These are phyloP conservation scores for Micractinium sp. DNA, from an alignment of 139 green algal species.

Conservation along the genomic window DNA sequence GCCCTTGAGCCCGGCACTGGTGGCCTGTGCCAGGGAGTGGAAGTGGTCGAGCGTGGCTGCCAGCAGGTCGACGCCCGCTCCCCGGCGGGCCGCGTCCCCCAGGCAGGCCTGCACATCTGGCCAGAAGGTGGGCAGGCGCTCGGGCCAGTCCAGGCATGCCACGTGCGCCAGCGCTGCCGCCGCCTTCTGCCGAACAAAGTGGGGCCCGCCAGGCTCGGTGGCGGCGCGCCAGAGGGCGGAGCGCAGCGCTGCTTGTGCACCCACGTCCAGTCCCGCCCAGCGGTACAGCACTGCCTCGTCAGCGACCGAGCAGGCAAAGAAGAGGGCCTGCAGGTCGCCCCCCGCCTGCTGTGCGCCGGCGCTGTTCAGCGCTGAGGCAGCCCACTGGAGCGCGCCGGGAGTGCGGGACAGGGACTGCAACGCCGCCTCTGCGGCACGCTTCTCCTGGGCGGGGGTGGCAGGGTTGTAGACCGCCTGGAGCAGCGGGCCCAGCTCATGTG, in stretches of 20 bases:
- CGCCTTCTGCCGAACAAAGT: slow-evolving; percentile 29
- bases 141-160: not conserved
- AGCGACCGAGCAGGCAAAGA: slow-evolving; percentile 4
- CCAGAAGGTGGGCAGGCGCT: slow-evolving; percentile 13
- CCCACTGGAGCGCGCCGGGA: slow-evolving; percentile 7
- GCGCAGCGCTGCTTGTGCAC: slow-evolving; percentile 10
- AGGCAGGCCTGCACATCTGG: slow-evolving; percentile 11
- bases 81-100: not conserved
- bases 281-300: not conserved
- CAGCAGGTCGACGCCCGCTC: slow-evolving; percentile 14
- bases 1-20: not conserved
- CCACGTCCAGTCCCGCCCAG: not conserved
- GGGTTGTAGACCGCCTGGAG: not conserved
- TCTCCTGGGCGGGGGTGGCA: not conserved
- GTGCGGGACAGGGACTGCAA: not conserved
- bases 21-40: slow-evolving; percentile 22
- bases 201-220: not conserved
- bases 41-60: slow-evolving; percentile 24
- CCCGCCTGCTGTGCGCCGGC: not conserved
- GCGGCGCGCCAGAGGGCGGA: not conserved
- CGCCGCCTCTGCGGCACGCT: slow-evolving; percentile 9
- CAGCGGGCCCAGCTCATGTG: not conserved
- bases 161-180: slow-evolving; percentile 13
- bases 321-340: slow-evolving; percentile 8
- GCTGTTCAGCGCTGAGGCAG: not conserved